Base-by-base conservation (phyloP, 495 filamentous ascomycete genomes). In the Sphaerosporella brunnea region DNA sequence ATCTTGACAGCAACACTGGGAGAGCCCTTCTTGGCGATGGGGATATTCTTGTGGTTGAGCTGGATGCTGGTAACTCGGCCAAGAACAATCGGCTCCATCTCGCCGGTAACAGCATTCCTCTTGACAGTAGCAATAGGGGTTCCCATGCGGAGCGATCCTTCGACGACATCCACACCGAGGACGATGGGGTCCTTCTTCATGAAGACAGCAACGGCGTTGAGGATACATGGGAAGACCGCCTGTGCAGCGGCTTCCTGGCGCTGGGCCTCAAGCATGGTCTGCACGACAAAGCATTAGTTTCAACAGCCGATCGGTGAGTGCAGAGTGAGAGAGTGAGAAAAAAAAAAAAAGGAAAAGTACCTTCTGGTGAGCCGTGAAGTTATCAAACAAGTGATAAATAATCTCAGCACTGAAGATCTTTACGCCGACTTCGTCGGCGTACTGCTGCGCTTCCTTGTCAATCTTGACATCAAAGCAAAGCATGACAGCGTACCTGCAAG, bases 391-490 rank as follows among this genome's bases (percentile, higher is more conserved):
- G 62, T 99, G 92, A 62, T 99, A 99, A 52, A 99, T 99, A 56
- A 99, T 99, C 55, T 99, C 86, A 4, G 92, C 92, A 0, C 84
- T 93, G 69, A 96, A 96, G 59, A 99, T 84, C 73, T 94, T 99
- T 62, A 99, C 82, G 24, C 88, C 88, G 32, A 93, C 75, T 45
- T 95, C 86, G 8, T 93, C 82, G 34, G 92, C 92, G 55, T 96
- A 94, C 11, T 72, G 72, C 55, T 79, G 73, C 1, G 92, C 92
- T 58, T 99, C 92, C 64, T 93, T 95, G 65, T 99, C 92, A 19
- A 99, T 82, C 69, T 94, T 94, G 63, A 99, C 92, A 61, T 99
- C 92, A 71, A 99, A 99, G 63, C 92, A 96, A 16, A 99, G 79
- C 92, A 99, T 99, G 63, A 96, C 85, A 20, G 92, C 92, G 19